Conservation (phyloP, 2,329 filamentous ascomycete species). For the Colletotrichum tofieldiae region DNA sequence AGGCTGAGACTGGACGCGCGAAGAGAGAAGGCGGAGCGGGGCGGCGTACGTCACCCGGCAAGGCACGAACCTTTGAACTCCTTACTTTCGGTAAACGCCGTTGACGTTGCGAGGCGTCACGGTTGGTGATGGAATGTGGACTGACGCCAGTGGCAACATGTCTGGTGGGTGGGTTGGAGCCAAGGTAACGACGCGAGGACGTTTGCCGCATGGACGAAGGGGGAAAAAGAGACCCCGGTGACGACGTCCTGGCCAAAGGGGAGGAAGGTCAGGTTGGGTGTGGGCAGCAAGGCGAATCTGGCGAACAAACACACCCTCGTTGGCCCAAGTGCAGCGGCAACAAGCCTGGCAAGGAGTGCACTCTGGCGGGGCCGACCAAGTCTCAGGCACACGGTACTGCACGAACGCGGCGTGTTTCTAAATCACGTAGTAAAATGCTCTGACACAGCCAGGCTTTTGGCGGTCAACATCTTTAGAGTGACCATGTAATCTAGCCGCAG, state of each 20-base stretch:
- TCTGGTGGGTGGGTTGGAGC: constrained; percentile 1
- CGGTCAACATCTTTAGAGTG: constrained; percentile 27
- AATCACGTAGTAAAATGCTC: constrained; percentile 1
- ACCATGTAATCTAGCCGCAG: constrained; percentile 34
- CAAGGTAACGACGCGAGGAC: too few relatives aligned
- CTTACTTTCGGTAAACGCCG: neutral
- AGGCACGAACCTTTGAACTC: too few relatives aligned
- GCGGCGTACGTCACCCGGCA: too few relatives aligned
- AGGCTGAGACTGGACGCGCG: neutral
- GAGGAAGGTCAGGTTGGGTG: too few relatives aligned
- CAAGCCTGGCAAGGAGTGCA: neutral
- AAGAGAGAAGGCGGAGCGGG: too few relatives aligned
- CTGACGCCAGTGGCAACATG: constrained; percentile 10
- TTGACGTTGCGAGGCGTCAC: neutral
- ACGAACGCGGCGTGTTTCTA: neutral
- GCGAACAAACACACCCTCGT: neutral
- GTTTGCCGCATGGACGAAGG: too few relatives aligned
- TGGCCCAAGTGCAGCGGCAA: neutral
- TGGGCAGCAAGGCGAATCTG: neutral
- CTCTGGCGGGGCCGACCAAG: neutral
- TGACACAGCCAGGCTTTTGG: constrained; percentile 17
- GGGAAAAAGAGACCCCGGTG: too few relatives aligned
- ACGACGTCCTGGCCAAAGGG: too few relatives aligned
- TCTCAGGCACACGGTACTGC: neutral
- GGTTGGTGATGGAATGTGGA: constrained; percentile 11